Evolutionary conservation across 441 rosid genomes (phyloP).

Genomic region (Populus hybrid): DNA sequence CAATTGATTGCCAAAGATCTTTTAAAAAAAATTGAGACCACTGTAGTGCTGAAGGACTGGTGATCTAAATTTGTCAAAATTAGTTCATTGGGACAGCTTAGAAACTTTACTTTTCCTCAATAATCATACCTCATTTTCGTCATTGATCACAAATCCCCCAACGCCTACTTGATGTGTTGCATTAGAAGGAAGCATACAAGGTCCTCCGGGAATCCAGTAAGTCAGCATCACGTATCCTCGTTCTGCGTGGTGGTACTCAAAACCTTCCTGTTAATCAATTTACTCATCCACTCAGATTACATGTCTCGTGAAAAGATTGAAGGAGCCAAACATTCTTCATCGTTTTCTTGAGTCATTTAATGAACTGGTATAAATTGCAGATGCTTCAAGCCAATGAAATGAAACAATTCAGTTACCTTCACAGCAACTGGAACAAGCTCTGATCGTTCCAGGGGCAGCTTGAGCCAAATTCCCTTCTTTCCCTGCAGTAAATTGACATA

Average conservation of each 20-base stretch:
- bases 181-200: conserved; percentile 86
- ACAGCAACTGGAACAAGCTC: conserved; percentile 83
- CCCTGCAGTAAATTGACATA: conserved; percentile 37
- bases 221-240: conserved; percentile 82
- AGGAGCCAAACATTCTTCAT: background rate
- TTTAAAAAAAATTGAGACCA: background rate
- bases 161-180: conserved; percentile 97
- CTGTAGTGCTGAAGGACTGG: background rate
- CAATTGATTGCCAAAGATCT: background rate
- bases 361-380: background rate
- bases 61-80: background rate
- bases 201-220: conserved; percentile 83
- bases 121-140: conserved; percentile 59
- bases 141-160: conserved; percentile 87
- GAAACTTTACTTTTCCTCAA: background rate
- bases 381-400: background rate
- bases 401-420: conserved; percentile 41
- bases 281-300: background rate
- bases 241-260: conserved; percentile 93
- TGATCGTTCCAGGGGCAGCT: conserved; percentile 65
- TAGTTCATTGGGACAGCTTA: background rate
- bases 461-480: conserved; percentile 95
- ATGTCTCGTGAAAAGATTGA: background rate
- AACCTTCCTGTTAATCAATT: conserved; percentile 58
- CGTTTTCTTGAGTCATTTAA: background rate